Evolutionary conservation across 1,139 yeast genomes (phyloP), one percentile per base, ranked within the genome.

Genomic region (Nakaseomyces delphensis): DNA sequence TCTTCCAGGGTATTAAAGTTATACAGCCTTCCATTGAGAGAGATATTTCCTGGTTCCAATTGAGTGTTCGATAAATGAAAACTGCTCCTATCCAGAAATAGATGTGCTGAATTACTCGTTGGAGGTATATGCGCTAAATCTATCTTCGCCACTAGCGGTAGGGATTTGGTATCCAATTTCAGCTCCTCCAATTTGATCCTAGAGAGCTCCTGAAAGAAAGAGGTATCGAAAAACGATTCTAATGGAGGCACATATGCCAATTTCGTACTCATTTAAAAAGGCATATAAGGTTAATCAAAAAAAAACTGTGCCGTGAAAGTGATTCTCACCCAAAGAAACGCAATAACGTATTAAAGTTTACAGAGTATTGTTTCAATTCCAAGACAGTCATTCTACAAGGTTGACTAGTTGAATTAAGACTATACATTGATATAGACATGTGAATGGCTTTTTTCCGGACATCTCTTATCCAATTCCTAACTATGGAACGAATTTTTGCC

Each of bases 1-100:
- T 84, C 86, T 50, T 89, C 96, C 28, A 87, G 69, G 0, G 96
- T 86, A 61, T 91, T 91, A 38, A 79, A 74, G 56, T 87, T 86
- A 27, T 39, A 44, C 8, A 62, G 33, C 29, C 47, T 43, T 3
- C 64, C 65, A 15, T 36, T 29, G 4, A 57, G 14, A n/a, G 39
- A 38, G 8, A 47, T 39, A 4, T 41, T 46, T 15, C 29, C 27
- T 4, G 11, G 15, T 13, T 25, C 31, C 18, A 36, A 15, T 4
- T 38, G 18, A 43, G 41, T 42, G 19, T 51, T 50, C 19, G 45
- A 42, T 3, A 6, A 10, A n/a, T 52, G 54, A 43, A 72, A 70
- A 39, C 74, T 64, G 2, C 57, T 59, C 8, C 56, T 60, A 28
- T 61, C 56, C 7, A 69, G 48, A n/a, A 66, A 68, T 43, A 82